Evolutionary conservation across 2,329 filamentous ascomycete species (phyloP).

Genomic region (Pseudopithomyces chartarum): DNA sequence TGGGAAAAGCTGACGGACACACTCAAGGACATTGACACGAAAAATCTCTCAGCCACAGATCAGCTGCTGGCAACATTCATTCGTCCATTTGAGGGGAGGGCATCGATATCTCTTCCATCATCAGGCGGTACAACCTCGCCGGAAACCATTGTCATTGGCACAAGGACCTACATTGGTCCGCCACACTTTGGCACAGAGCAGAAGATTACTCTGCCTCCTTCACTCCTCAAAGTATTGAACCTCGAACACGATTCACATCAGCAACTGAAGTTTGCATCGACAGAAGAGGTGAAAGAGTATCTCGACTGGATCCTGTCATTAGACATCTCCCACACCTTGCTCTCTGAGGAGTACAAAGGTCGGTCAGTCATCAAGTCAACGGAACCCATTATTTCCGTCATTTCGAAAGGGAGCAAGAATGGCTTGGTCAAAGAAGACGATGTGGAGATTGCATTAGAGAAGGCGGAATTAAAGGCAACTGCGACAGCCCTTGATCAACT

Average conservation of each 20-base stretch:
- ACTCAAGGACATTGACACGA: constrained; percentile 32
- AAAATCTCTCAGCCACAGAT: constrained; percentile 36
- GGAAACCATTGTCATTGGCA: constrained; percentile 32
- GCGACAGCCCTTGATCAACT: constrained; percentile 8
- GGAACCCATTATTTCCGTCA: constrained; percentile 30
- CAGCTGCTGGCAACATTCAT: constrained; percentile 36
- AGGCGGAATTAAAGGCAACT: constrained; percentile 23
- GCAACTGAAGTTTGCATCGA: constrained; percentile 35
- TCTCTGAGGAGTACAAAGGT: constrained; percentile 29
- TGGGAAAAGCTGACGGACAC: constrained; percentile 33
- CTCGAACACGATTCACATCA: constrained; percentile 25
- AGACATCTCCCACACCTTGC: constrained; percentile 34
- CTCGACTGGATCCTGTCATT: constrained; percentile 41
- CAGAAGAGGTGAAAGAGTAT: constrained; percentile 36
- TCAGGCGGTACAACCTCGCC: constrained; percentile 16
- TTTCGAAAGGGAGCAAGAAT: constrained; percentile 27
- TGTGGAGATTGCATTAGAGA: constrained; percentile 24
- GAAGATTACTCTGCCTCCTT: constrained; percentile 36
- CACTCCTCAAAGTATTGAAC: constrained; percentile 33
- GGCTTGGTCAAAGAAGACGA: constrained; percentile 20
- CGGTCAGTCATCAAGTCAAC: constrained; percentile 23
- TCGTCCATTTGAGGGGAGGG: constrained; percentile 36
- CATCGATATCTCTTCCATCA: constrained; percentile 33
- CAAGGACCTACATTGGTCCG: constrained; percentile 38
- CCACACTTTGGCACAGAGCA: constrained; percentile 44